These are phyloP conservation scores for Ophiostoma ulmi DNA, from an alignment of 2,329 filamentous ascomycete genomes.

Conservation along the genomic window DNA sequence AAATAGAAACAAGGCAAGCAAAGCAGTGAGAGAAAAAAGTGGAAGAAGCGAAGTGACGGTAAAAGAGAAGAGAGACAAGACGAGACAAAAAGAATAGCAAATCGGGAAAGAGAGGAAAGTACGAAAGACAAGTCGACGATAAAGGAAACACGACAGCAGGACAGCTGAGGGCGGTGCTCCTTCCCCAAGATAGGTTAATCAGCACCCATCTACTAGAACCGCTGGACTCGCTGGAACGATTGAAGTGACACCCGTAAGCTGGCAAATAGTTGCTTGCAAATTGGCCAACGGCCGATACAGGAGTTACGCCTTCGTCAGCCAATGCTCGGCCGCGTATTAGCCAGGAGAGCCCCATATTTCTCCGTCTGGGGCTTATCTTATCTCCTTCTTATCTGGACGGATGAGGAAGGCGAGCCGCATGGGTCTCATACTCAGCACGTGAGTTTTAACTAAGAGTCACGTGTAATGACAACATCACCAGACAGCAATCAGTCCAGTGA, in stretches of 20 bases:
- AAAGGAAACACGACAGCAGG: neutral
- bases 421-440: neutral
- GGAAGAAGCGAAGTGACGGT: neutral
- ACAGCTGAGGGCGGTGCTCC: neutral
- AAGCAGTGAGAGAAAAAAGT: neutral
- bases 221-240: neutral
- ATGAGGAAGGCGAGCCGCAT: neutral
- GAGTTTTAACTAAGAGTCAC: neutral
- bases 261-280: neutral
- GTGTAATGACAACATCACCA: neutral
- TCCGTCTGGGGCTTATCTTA: constrained; percentile 9
- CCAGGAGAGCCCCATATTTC: neutral
- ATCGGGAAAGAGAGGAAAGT: neutral
- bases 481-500: neutral
- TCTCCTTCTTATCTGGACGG: neutral
- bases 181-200: constrained; percentile 5
- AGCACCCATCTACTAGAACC: neutral
- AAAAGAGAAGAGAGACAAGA: neutral
- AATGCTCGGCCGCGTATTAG: constrained; percentile 19
- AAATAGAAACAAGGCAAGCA: too few relatives aligned
- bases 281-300: constrained; percentile 18
- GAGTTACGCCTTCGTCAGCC: constrained; percentile 18
- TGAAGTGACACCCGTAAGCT: neutral
- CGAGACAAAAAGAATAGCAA: neutral
- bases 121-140: neutral